These are phyloP conservation scores for Fusarium sp. DNA, from an alignment of 2,329 filamentous ascomycete genomes.

Conservation along the genomic window DNA sequence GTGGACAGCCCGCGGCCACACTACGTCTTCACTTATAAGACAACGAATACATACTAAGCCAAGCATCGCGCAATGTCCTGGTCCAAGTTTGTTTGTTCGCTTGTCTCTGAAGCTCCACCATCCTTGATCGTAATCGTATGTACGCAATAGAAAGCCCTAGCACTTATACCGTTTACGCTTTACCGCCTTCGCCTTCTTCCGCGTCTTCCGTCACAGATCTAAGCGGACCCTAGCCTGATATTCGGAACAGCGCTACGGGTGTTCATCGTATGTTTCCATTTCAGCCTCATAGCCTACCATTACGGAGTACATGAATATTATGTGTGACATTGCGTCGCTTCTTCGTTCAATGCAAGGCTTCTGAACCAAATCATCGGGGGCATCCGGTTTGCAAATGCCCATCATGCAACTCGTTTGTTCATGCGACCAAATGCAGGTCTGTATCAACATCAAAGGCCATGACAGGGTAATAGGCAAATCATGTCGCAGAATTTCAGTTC, in stretches of 20 bases:
- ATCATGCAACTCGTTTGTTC: neutral
- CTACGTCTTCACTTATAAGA: constrained; percentile 9
- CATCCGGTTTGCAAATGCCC: constrained; percentile 15
- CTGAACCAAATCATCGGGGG: constrained; percentile 26
- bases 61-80: constrained; percentile 16
- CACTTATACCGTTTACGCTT: constrained; percentile 12
- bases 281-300: constrained; percentile 27
- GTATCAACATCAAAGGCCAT: neutral
- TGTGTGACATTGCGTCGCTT: constrained; percentile 11
- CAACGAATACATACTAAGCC: neutral
- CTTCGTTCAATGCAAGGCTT: constrained; percentile 20
- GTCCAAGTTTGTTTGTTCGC: constrained; percentile 3
- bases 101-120: constrained; percentile 25
- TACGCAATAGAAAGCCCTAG: constrained; percentile 16
- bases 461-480: neutral
- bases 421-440: constrained; percentile 1
- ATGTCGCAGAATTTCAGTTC: neutral
- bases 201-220: constrained; percentile 39
- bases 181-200: constrained; percentile 39
- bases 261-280: constrained; percentile 45
- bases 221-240: constrained; percentile 36
- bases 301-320: neutral
- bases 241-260: constrained; percentile 28
- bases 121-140: constrained; percentile 39
- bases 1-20: constrained; percentile 1